Conservation (phyloP, 1,284 basidiomycete species). For the Athelia sp. region DNA sequence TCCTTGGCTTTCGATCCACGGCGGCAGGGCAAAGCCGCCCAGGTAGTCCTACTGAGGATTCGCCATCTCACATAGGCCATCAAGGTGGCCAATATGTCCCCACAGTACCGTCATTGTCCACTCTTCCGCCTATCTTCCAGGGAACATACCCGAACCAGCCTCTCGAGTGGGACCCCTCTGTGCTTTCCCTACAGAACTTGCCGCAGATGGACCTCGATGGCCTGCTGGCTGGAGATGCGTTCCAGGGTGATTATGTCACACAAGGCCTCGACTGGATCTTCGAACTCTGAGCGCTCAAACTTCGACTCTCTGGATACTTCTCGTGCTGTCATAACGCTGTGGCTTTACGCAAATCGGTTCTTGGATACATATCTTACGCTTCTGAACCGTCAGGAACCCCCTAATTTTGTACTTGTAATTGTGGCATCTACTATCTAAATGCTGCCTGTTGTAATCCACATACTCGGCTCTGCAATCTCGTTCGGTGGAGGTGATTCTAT, state of each 20-base stretch:
- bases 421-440: no score
- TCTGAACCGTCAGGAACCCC: no score
- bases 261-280: background rate
- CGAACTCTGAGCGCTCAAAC: background rate
- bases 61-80: background rate
- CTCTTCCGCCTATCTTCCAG: background rate
- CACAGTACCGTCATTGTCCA: background rate
- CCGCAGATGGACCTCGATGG: slow-evolving; percentile 1
- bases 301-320: no score
- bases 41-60: background rate
- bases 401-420: no score
- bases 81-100: background rate
- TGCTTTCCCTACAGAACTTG: background rate
- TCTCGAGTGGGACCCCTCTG: background rate
- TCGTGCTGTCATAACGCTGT: no score
- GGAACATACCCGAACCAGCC: background rate
- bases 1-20: background rate
- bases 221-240: background rate
- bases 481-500: no score
- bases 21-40: background rate
- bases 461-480: no score
- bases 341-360: no score
- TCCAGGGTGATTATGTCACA: background rate
- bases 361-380: no score
- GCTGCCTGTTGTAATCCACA: no score